Conservation (phyloP, 2,329 filamentous ascomycete genomes). For the Diplodia intermedia region DNA sequence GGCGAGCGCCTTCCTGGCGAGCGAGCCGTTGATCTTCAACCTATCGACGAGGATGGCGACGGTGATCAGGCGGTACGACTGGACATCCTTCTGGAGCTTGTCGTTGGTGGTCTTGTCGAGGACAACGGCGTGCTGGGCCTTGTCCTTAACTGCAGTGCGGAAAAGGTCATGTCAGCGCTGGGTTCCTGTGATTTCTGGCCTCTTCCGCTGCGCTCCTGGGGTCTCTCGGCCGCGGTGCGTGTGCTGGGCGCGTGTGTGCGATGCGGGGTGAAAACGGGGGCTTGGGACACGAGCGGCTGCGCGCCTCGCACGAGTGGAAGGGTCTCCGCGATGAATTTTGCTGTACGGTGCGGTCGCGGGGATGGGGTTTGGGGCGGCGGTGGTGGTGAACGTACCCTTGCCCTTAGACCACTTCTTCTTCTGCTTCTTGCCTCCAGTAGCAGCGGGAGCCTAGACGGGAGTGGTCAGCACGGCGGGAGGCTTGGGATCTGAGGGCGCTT, state of each 20-base stretch:
- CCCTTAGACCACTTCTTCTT: constrained; percentile 82
- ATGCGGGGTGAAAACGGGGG: neutral
- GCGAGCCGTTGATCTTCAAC: constrained; percentile 99
- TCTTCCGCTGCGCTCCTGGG: neutral
- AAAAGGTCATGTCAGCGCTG: constrained; percentile 35
- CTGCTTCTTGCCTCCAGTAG: constrained; percentile 76
- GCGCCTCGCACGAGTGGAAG: neutral
- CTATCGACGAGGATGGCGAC: constrained; percentile 98
- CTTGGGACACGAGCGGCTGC: neutral
- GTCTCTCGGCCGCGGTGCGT: neutral
- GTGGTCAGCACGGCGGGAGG: constrained; percentile 15
- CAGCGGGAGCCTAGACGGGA: constrained; percentile 56
- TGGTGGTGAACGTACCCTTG: constrained; percentile 57
- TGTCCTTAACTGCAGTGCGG: constrained; percentile 89
- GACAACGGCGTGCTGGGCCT: constrained; percentile 99
- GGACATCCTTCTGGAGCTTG: constrained; percentile 99
- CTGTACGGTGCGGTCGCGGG: constrained; percentile 2
- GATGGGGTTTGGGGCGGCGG: constrained; percentile 32
- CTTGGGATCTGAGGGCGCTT: neutral
- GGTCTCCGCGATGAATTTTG: constrained; percentile 15
- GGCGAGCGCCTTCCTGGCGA: constrained; percentile 85
- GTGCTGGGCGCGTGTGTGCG: constrained; percentile 15
- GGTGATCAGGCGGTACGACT: constrained; percentile 99
- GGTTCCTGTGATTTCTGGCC: neutral
- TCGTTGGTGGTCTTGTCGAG: constrained; percentile 98